Evolutionary conservation across 768 basidiomycete genomes (phyloP).

Genomic region (Boletus vermiculosoides): DNA sequence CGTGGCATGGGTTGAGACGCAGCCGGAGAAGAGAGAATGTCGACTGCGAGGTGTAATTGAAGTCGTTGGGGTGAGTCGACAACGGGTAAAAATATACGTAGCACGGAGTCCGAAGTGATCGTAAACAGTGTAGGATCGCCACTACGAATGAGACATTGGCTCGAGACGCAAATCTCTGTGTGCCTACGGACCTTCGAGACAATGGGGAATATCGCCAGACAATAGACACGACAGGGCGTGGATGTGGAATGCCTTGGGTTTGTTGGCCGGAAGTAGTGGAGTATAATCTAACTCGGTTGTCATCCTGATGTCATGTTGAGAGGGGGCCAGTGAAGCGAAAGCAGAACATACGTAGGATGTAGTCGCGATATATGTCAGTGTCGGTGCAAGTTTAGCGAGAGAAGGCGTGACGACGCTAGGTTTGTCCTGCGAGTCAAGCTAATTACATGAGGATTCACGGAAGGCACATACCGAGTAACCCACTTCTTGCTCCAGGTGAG

Average conservation of each 20-base stretch:
- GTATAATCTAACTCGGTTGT: slow-evolving; percentile 60
- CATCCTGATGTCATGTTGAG: slow-evolving; percentile 41
- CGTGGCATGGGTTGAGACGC: slow-evolving; percentile 26
- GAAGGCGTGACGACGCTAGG: slow-evolving; percentile 46
- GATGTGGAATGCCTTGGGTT: slow-evolving; percentile 69
- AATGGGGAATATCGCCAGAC: slow-evolving; percentile 71
- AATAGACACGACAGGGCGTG: slow-evolving; percentile 66
- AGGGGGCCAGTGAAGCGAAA: slow-evolving; percentile 1
- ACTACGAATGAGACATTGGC: slow-evolving; percentile 36
- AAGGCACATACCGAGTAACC: slow-evolving; percentile 51
- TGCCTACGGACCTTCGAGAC: slow-evolving; percentile 56
- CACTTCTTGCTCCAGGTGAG: slow-evolving; percentile 84
- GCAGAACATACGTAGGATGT: slow-evolving; percentile 50
- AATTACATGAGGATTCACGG: slow-evolving; percentile 2
- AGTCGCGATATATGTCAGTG: slow-evolving; percentile 69
- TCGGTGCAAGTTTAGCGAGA: slow-evolving; percentile 67
- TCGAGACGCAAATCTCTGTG: not conserved
- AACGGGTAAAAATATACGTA: slow-evolving; percentile 86
- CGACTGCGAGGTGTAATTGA: slow-evolving; percentile 80
- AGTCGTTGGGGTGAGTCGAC: slow-evolving; percentile 81
- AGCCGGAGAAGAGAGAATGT: slow-evolving; percentile 58
- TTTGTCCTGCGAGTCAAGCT: slow-evolving; percentile 25
- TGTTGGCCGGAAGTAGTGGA: slow-evolving; percentile 70
- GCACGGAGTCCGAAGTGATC: slow-evolving; percentile 74
- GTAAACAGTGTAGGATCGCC: slow-evolving; percentile 82